Evolutionary conservation across 2,329 filamentous ascomycete species (phyloP), one percentile per base, ranked within the genome.

Genomic region (Rasamsonia emersonii): DNA sequence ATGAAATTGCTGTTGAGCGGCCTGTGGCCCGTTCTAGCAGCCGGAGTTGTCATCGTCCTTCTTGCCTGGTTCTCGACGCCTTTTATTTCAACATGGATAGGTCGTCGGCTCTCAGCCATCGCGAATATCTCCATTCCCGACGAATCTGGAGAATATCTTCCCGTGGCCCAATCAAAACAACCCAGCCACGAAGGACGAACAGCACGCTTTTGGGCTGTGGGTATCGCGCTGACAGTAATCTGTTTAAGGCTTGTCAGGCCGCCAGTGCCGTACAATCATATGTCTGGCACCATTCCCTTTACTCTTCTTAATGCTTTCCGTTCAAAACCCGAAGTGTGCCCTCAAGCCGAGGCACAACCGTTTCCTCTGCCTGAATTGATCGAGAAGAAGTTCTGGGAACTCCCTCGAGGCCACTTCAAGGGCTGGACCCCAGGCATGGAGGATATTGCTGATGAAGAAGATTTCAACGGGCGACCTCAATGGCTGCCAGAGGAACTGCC

Each of bases 1-100:
- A 39, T 50, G 18, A 45, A 50, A 14, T 26, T 56, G 31, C 45
- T 56, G 32, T 19, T 54, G 25, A 55, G 49, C 28, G 52, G 52
- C 3, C 38, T 55, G 23, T 34, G 38, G 11, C 47, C 53, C 10
- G 50, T 54, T 11, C 32, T 49, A 7, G 37, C 41, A 1, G 40
- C 45, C 5, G 47, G 38, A 1, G 5, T 37, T 4, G 13, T 45
- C 6, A 33, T 55, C 18, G 11, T 51, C 9, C 13, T 41, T 2
- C n/a, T 41, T 4, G 36, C 50, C 16, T 54, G 41, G 39, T 11
- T 44, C 4, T 36, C 43, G 10, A 44, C 45, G 3, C 37, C 44
- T 9, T 32, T 38, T 6, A 33, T 45, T 8, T 50, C 38, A n/a
- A 25, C 33, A 6, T 36, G 43, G 24, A 36, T 48, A 11, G 42